phyloP scores from a whole-genome alignment of 805 yeast genomes.

The Yarrowia deformans region DNA sequence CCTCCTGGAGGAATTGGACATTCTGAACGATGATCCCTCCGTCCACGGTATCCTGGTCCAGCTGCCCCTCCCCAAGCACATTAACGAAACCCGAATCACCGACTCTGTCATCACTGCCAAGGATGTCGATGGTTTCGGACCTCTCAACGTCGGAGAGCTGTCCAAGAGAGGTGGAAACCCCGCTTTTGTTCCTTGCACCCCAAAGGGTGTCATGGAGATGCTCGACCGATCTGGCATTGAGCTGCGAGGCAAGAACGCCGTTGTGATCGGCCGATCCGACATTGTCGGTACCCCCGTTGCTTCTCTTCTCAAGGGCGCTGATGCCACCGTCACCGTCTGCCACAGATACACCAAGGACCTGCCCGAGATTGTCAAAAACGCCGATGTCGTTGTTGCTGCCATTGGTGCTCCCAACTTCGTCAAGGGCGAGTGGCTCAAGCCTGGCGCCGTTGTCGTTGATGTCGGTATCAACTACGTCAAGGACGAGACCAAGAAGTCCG shows the following conservation, averaged over 20 bases:
- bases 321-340: constrained; percentile 84
- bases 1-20: constrained; percentile 62
- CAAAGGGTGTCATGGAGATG: constrained; percentile 87
- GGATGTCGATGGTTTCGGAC: constrained; percentile 96
- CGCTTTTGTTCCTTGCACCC: constrained; percentile 90
- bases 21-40: constrained; percentile 72
- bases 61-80: constrained; percentile 82
- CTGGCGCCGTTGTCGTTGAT: constrained; percentile 85
- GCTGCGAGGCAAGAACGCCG: constrained; percentile 82
- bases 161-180: constrained; percentile 87
- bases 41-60: constrained; percentile 91
- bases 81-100: constrained; percentile 81
- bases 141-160: constrained; percentile 87
- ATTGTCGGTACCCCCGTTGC: constrained; percentile 96
- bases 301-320: constrained; percentile 74
- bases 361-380: constrained; percentile 63
- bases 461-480: constrained; percentile 93
- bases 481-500: constrained; percentile 76
- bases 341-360: constrained; percentile 77
- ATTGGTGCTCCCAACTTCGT: constrained; percentile 86
- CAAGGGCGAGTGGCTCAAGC: constrained; percentile 86
- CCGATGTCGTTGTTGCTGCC: constrained; percentile 92
- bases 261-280: constrained; percentile 93
- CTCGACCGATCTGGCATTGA: constrained; percentile 71
- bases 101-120: constrained; percentile 80